These are phyloP conservation scores for Kwoniella pini DNA, from an alignment of 768 basidiomycete genomes.

Conservation along the genomic window DNA sequence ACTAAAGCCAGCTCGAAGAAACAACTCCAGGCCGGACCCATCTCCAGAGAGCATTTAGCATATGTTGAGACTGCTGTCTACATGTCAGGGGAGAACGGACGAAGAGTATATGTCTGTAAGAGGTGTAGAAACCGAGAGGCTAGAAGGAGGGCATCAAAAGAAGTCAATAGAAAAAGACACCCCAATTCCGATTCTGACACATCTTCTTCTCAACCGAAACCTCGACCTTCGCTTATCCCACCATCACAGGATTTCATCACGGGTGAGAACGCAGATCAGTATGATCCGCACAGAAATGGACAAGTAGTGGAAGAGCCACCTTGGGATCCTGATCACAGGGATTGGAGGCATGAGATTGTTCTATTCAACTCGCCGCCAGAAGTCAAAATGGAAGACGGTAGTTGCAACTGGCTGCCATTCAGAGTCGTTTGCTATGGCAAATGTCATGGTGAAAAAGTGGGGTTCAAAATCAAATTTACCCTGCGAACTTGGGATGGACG, in stretches of 20 bases:
- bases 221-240: slow-evolving; percentile 11
- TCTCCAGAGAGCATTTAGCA: slow-evolving; percentile 33
- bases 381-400: slow-evolving; percentile 83
- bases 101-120: slow-evolving; percentile 48
- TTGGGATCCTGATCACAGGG: slow-evolving; percentile 44
- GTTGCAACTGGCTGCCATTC: slow-evolving; percentile 77
- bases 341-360: slow-evolving; percentile 65
- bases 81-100: slow-evolving; percentile 46
- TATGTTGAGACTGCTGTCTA: slow-evolving; percentile 51
- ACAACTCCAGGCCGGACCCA: slow-evolving; percentile 36
- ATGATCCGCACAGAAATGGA: slow-evolving; percentile 34
- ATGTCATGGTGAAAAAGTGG: slow-evolving; percentile 95
- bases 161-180: slow-evolving; percentile 34
- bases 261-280: slow-evolving; percentile 41
- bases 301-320: slow-evolving; percentile 45
- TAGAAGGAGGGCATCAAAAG: slow-evolving; percentile 38
- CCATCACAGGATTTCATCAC: slow-evolving; percentile 42
- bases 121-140: slow-evolving; percentile 47
- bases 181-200: slow-evolving; percentile 40
- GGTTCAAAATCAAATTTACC: slow-evolving; percentile 83
- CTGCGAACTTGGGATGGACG: slow-evolving; percentile 78
- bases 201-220: slow-evolving; percentile 23
- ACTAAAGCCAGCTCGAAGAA: slow-evolving; percentile 47
- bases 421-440: slow-evolving; percentile 98
- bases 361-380: slow-evolving; percentile 93